phyloP scores from a whole-genome alignment of 176 grass and related monocot species.

The Oryza australiensis region DNA sequence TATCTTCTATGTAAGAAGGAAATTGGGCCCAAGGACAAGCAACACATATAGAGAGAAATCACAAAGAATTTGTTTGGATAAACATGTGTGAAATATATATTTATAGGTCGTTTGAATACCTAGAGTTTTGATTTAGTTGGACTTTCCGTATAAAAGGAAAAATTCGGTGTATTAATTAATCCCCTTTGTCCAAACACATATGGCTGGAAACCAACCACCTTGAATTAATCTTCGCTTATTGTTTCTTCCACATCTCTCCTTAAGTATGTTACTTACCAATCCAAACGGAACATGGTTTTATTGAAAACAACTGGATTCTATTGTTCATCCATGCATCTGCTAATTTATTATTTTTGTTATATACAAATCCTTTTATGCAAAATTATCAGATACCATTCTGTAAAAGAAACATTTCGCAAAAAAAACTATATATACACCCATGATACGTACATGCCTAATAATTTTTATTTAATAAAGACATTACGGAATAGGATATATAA shows the following conservation, averaged over 20 bases:
- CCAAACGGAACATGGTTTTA: not conserved
- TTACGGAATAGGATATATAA: not conserved
- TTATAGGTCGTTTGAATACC: no score
- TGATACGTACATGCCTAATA: not conserved
- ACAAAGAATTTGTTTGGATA: no score
- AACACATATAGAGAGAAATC: no score
- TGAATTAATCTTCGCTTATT: not conserved
- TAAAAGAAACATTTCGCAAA: not conserved
- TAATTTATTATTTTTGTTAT: not conserved
- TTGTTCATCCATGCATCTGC: not conserved
- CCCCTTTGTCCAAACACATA: no score
- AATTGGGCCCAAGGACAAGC: no score
- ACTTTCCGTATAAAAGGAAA: not conserved
- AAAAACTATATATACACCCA: not conserved
- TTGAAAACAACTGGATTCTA: not conserved
- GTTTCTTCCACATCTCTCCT: not conserved
- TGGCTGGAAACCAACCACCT: no score
- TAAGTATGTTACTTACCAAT: not conserved
- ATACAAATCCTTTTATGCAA: not conserved
- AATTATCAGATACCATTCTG: not conserved
- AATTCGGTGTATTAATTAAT: no score
- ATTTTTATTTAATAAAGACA: not conserved
- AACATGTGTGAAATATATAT: no score
- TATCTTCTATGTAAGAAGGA: no score
- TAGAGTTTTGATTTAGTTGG: not conserved